Evolutionary conservation across 2,329 filamentous ascomycete species (phyloP).

Genomic region (Paraconiothyrium brasiliense): DNA sequence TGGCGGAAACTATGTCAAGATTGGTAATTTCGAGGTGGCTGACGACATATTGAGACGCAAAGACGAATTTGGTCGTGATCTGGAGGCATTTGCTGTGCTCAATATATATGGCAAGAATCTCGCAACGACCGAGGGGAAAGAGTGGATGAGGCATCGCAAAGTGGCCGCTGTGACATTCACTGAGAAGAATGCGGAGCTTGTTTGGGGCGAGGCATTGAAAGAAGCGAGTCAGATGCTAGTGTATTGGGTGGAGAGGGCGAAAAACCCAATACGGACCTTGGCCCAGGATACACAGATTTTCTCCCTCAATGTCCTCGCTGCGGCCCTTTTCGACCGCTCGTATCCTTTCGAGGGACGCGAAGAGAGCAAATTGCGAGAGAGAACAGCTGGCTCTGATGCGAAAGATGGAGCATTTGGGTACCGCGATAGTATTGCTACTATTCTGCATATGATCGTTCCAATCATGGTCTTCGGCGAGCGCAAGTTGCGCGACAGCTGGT

Average conservation of each 20-base stretch:
- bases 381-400: not conserved
- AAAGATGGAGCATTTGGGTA: slow-evolving; percentile 16
- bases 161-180: slow-evolving; percentile 26
- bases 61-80: slow-evolving; percentile 22
- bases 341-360: slow-evolving; percentile 3
- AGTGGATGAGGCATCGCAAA: slow-evolving; percentile 30
- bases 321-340: slow-evolving; percentile 1
- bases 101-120: slow-evolving; percentile 26
- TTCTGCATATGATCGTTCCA: slow-evolving; percentile 17
- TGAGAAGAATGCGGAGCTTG: slow-evolving; percentile 29
- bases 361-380: not conserved
- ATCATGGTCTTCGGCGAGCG: slow-evolving; percentile 21
- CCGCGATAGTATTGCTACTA: slow-evolving; percentile 17
- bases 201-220: slow-evolving; percentile 25
- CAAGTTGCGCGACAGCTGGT: slow-evolving; percentile 17
- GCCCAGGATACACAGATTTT: slow-evolving; percentile 15
- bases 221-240: slow-evolving; percentile 24
- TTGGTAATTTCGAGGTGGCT: slow-evolving; percentile 17
- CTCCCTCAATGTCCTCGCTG: slow-evolving; percentile 11
- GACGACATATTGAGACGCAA: slow-evolving; percentile 22
- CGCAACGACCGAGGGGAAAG: slow-evolving; percentile 21
- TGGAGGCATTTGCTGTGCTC: slow-evolving; percentile 23
- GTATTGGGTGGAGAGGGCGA: slow-evolving; percentile 19
- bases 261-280: slow-evolving; percentile 16
- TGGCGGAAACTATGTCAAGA: slow-evolving; percentile 17